These are phyloP conservation scores for Harringtonia lauricola DNA, from an alignment of 2,329 filamentous ascomycete genomes.

Conservation along the genomic window DNA sequence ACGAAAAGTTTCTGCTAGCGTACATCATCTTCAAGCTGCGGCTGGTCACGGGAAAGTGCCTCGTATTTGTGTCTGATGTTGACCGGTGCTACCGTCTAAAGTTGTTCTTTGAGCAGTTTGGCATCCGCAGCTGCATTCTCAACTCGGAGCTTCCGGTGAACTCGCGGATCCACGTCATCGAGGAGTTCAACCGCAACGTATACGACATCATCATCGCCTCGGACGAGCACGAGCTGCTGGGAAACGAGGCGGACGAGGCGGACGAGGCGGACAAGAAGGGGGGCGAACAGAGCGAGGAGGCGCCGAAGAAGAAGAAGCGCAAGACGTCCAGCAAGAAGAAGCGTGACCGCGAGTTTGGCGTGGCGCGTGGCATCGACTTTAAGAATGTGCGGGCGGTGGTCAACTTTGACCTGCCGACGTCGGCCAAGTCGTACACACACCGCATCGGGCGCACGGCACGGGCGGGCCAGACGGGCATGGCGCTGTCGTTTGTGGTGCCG, in stretches of 20 bases:
- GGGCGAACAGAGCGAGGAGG: background rate
- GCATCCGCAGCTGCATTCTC: conserved; percentile 82
- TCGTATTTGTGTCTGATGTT: conserved; percentile 65
- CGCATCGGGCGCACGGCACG: conserved; percentile 88
- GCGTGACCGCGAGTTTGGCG: conserved; percentile 77
- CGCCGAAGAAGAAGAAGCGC: conserved; percentile 51
- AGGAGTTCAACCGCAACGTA: conserved; percentile 92
- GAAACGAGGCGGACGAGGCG: conserved; percentile 26
- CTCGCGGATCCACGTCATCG: conserved; percentile 83
- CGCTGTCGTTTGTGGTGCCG: conserved; percentile 89
- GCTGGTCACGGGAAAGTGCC: conserved; percentile 82
- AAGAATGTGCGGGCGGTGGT: conserved; percentile 88
- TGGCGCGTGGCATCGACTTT: conserved; percentile 96
- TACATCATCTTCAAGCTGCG: conserved; percentile 95
- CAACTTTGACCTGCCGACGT: conserved; percentile 90
- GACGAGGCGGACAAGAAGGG: conserved; percentile 30
- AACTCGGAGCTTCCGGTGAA: conserved; percentile 94
- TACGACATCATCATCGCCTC: conserved; percentile 98
- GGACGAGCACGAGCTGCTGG: conserved; percentile 38
- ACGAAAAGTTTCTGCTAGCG: conserved; percentile 87
- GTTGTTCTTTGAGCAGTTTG: conserved; percentile 93
- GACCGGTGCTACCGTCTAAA: conserved; percentile 86
- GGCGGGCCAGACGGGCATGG: conserved; percentile 85
- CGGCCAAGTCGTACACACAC: conserved; percentile 90
- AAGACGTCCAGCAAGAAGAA: conserved; percentile 45